Evolutionary conservation across 2,329 filamentous ascomycete species (phyloP), one percentile per base, ranked within the genome.

Genomic region (Ceratocystis huliohia): DNA sequence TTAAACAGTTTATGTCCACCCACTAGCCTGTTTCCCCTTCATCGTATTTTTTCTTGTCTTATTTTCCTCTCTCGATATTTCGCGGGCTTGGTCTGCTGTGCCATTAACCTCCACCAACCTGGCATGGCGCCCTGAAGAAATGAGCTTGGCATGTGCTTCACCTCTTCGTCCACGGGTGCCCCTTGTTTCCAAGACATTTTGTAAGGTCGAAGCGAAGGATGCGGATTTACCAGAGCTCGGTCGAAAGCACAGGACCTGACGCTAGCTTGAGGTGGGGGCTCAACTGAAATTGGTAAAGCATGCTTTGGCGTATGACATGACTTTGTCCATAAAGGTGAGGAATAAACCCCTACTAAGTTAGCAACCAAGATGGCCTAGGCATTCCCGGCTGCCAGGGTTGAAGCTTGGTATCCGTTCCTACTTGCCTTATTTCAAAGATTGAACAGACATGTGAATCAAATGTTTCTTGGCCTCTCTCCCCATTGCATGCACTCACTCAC

Each of bases 181-280:
- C 13, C 37, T 13, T 41, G 37, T n/a, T 33, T 30, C 48, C 48
- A 20, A 37, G 28, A 7, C 30, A 59, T n/a, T 59, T 59, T 59
- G 56, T 41, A 33, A 33, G 37, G 37, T 41, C 37, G 37, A 41
- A 41, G 37, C 37, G 56, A 59, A 59, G 56, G 56, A 59, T 59
- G 56, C 28, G 56, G 25, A 59, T 37, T 59, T 37, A 20, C 25
- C 13, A 37, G 17, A 37, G 25, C 28, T 37, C 17, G 20, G 56
- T 20, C 30, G 4, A 20, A 10, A 59, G 56, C 56, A 59, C 56
- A 37, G 56, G 56, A 59, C 56, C 56, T 37, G 56, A 37, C 56
- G 56, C 56, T 59, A 37, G 7, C 25, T 37, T 59, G 56, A 59
- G 56, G 56, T 59, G 56, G 56, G 37, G 28, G 28, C 28, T n/a